These are phyloP conservation scores for Tulasnella calospora DNA, from an alignment of 768 basidiomycete species.

Conservation along the genomic window DNA sequence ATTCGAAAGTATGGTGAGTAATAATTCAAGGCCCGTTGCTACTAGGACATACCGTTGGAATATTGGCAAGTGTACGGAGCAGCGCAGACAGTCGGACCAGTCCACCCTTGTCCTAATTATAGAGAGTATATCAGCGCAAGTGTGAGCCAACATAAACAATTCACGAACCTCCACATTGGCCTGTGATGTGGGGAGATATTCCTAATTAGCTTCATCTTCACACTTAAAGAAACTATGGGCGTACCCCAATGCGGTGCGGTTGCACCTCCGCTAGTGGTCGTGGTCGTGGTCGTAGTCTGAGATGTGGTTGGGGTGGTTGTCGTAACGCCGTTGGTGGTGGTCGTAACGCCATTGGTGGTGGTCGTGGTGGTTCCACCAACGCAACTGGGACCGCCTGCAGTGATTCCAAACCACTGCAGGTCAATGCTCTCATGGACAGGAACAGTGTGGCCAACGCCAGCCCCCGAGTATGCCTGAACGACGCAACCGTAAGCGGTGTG, in stretches of 20 bases:
- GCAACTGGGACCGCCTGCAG: constrained; percentile 5
- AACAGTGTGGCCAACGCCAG: constrained; percentile 50
- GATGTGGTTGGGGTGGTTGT: neutral
- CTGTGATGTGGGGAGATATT: neutral
- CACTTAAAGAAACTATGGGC: neutral
- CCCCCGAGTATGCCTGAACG: constrained; percentile 50
- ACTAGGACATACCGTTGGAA: constrained; percentile 1
- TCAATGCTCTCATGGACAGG: constrained; percentile 47
- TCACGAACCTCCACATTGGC: neutral
- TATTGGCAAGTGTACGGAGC: constrained; percentile 2
- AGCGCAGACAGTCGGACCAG: constrained; percentile 19
- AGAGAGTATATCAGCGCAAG: neutral
- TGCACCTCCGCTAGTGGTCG: neutral
- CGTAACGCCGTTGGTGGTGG: constrained; percentile 10
- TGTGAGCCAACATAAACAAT: neutral
- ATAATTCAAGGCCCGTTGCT: neutral
- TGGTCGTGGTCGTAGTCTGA: neutral
- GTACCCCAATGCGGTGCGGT: neutral
- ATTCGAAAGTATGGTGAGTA: neutral
- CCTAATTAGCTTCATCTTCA: neutral
- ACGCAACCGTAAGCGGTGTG: constrained; percentile 47
- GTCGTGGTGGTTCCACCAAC: neutral
- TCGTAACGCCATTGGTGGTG: too few relatives aligned
- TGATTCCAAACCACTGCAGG: constrained; percentile 48
- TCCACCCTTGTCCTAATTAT: neutral